Base-by-base conservation (phyloP, 306 rosid genomes). In the Corylus americana region DNA sequence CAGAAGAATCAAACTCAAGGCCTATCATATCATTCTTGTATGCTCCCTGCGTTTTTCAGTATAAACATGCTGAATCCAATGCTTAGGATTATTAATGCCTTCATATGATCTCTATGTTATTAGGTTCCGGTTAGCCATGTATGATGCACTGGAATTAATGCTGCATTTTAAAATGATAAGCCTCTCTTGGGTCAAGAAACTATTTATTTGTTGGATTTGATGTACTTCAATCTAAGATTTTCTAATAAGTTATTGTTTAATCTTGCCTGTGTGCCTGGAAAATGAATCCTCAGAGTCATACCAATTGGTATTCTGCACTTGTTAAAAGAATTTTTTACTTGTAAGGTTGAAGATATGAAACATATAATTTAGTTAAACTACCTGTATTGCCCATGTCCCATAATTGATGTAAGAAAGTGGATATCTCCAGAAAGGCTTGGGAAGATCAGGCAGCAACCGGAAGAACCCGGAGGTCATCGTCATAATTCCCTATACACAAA, bases 391-490 rank as follows among this genome's bases (percentile, higher is more conserved):
- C 97, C 98, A 94, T 31, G 97, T 91, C 0, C 85, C 93, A 80
- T 85, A 94, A 71, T 94, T 94, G n/a, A 92, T 62, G 86, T 94
- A 94, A 71, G 96, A 91, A 35, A 92, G 82, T 47, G 98, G 98
- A 72, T 94, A 92, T 9, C 93, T 92, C 98, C 97, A 92, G 84
- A 94, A 77, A 8, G 87, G 55, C 79, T 85, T 92, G 4, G 98
- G 97, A 86, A 94, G 91, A 80, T 94, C 94, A 37, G 77, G 90
- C 16, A 88, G 61, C 44, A 75, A 83, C 51, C 92, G 88, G 77
- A 94, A 94, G 83, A 82, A 94, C 42, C 98, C 97, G 35, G 97
- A 77, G 69, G 97, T 91, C 98, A 94, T 87, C 97, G 92, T 88
- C 97, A 94, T 89, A 75, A 94, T 82, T 74, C 97, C 97, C 98